Evolutionary conservation across 768 basidiomycete genomes (phyloP), one percentile per base, ranked within the genome.

Genomic region (Scleroderma citrinum): DNA sequence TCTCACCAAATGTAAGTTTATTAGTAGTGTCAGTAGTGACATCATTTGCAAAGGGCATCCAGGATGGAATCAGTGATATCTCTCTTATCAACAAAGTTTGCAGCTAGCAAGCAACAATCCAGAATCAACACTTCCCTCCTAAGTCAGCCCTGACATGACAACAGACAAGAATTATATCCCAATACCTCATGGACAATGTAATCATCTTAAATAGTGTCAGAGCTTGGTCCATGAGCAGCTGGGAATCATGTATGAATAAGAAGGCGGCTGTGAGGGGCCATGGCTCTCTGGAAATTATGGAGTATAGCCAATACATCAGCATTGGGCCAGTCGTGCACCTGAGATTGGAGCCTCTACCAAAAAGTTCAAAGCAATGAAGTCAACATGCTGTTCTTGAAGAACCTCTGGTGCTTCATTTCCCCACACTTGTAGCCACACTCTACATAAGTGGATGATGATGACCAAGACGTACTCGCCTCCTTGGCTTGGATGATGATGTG

Each of bases 261-360:
- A 16, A 70, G 32, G 1, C 63, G 66, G 26, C 61, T 63, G 30
- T 61, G 45, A 5, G 66, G 61, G 26, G 52, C 58, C 52, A 70
- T 54, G 7, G 62, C 66, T 49, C 55, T 45, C 24, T 63, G 58
- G 38, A 70, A 29, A 47, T 68, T 66, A 23, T 45, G 47, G n/a
- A 70, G 55, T 36, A 69, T 67, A 10, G 56, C 50, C 0, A 48
- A 35, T 11, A 60, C 53, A 11, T 60, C 53, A 3, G 56, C 46
- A 48, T 70, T 68, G 11, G 65, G 57, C 68, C 67, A 71, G 49
- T 69, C 59, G 43, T 70, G 68, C 23, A 63, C 51, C 40, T 14
- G 40, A 7, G 6, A 41, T 21, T 6, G 40, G 40, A 26, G 40
- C 40, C 24, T 41, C 40, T 41, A 23, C 14, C 8, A 26, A 26